Evolutionary conservation across 2,329 filamentous ascomycete genomes (phyloP), one percentile per base, ranked within the genome.

Genomic region (Mollisiaceae sp.): DNA sequence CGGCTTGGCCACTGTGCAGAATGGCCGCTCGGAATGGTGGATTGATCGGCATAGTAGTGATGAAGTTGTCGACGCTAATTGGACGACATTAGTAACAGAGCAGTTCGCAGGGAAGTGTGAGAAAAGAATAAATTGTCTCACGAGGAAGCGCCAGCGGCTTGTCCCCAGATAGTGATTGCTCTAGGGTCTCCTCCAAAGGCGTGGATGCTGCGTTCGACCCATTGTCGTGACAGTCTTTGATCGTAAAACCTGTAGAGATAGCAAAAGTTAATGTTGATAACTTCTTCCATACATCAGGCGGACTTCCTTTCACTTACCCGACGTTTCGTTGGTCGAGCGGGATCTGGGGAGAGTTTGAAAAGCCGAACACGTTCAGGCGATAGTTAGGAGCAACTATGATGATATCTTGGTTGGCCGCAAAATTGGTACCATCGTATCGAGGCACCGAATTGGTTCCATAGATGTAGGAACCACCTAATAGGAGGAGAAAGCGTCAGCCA

Each of bases 221-320:
- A 89, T 69, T 86, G 76, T 6, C 88, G 76, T 24, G 83, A 84
- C 24, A 85, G 76, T 9, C 83, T 79, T 71, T 88, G 85, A 65
- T 87, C 85, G 62, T 81, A 77, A 0, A 86, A 32, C 27, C 27
- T 32, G 27, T 32, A 6, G 27, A 3, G 27, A 32, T 32, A 3
- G 27, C 27, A 32, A 32, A 32, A 32, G 27, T 32, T 6, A 32
- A 6, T 32, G 27, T 32, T 6, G 27, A 32, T 32, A 32, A 32
- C 6, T 32, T 32, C 6, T 3, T 32, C 3, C 27, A 32, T 32
- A 3, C 27, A 32, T 32, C 27, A 32, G 27, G 27, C 27, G 6
- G 27, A 32, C 27, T 32, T 32, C n/a, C n/a, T 32, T 32, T 32
- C 27, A 6, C 27, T 32, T 32, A 75, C 1, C 79, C 84, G 8